Conservation (phyloP, 805 yeast genomes). For the Naumovozyma castellii region DNA sequence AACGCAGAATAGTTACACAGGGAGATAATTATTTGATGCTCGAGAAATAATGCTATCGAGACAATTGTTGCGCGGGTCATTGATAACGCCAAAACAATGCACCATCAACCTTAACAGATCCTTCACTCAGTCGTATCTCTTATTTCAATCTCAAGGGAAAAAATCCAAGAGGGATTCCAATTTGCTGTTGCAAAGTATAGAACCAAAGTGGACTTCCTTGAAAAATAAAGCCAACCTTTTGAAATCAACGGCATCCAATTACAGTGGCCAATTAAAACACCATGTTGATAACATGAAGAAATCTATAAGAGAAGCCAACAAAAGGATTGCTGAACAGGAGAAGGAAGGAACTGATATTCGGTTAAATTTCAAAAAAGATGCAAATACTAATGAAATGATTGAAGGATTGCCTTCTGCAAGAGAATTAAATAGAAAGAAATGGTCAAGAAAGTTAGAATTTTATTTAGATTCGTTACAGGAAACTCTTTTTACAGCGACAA, state of each 20-base stretch:
- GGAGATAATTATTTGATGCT: no score
- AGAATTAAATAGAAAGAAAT: conserved; percentile 32
- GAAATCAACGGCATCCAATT: background rate
- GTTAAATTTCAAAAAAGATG: conserved; percentile 31
- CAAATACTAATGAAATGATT: conserved; percentile 25
- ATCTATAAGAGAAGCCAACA: conserved; percentile 32
- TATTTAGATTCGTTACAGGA: conserved; percentile 48
- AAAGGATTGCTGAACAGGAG: conserved; percentile 31
- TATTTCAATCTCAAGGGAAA: no score
- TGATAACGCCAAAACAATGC: no score
- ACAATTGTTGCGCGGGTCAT: no score
- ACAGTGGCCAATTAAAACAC: conserved; percentile 7
- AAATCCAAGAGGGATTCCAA: no score
- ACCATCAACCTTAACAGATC: no score
- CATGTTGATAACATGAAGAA: conserved; percentile 25
- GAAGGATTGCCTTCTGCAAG: conserved; percentile 38
- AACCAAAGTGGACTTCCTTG: background rate
- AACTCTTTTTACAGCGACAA: conserved; percentile 49
- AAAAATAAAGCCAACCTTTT: background rate
- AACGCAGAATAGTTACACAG: no score
- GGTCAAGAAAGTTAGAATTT: conserved; percentile 38
- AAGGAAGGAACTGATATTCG: conserved; percentile 26
- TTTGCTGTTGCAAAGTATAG: background rate
- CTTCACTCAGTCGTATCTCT: no score
- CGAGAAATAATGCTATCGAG: no score